Conservation (phyloP, 441 rosid genomes). For the Adansonia grandidieri region DNA sequence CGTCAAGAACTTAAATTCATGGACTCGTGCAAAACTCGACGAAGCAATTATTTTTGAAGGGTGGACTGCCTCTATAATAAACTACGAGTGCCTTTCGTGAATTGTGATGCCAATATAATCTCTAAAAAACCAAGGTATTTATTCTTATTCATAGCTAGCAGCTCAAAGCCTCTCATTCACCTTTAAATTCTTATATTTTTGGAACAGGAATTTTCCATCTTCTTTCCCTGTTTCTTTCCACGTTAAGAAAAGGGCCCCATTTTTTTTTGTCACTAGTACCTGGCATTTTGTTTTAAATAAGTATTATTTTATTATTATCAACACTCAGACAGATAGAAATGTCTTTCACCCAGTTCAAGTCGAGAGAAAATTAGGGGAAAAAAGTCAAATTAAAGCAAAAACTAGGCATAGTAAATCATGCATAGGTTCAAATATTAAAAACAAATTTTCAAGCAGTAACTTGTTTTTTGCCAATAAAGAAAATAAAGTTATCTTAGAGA, state of each 20-base stretch:
- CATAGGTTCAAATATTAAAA: not conserved
- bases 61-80: no score
- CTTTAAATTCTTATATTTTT: not conserved
- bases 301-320: no score
- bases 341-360: not conserved
- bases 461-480: not conserved
- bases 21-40: no score
- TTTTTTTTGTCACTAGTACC: no score
- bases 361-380: not conserved
- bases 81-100: no score
- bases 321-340: not conserved
- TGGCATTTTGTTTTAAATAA: no score
- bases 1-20: no score
- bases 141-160: no score
- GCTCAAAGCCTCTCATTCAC: no score
- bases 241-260: not conserved
- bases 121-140: no score
- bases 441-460: not conserved
- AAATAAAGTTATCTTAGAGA: not conserved
- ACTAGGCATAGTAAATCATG: constrained; percentile 7
- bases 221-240: not conserved
- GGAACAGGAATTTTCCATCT: not conserved
- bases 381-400: constrained; percentile 2
- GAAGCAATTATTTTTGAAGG: no score
- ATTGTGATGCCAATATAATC: no score